phyloP scores from a whole-genome alignment of 331 rosid species.

The Prunus yedoensis region DNA sequence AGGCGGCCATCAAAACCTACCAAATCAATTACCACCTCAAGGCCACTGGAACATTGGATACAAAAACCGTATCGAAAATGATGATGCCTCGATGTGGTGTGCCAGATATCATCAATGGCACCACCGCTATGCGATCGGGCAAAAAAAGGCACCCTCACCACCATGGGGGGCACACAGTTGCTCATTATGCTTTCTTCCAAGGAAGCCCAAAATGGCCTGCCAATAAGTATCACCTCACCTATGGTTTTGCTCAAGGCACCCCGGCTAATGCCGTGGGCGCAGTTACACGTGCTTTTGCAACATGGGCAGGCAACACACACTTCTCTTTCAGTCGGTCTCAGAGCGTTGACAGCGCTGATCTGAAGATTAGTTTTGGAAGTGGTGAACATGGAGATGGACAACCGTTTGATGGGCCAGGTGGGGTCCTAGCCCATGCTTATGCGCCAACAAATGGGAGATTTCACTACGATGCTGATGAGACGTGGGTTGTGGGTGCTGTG shows the following conservation, averaged over 20 bases:
- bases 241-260: conserved; percentile 10
- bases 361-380: too few species aligned
- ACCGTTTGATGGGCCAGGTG: conserved; percentile 33
- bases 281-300: conserved; percentile 32
- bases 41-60: too few species aligned
- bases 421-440: conserved; percentile 37
- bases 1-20: too few species aligned
- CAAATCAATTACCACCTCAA: too few species aligned
- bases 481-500: conserved; percentile 16
- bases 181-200: conserved; percentile 22
- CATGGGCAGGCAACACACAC: conserved; percentile 29
- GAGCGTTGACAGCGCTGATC: too few species aligned
- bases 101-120: too few species aligned
- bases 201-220: conserved; percentile 37
- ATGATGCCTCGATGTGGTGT: too few species aligned
- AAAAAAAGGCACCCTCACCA: too few species aligned
- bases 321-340: conserved; percentile 13
- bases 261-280: not conserved
- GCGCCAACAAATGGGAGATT: conserved; percentile 38
- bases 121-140: too few species aligned
- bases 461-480: conserved; percentile 35
- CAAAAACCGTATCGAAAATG: too few species aligned
- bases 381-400: conserved; percentile 11
- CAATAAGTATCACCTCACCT: conserved; percentile 22
- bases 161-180: not conserved